These are phyloP conservation scores for Hyphopichia khmerensis DNA, from an alignment of 1,139 yeast genomes.

Conservation along the genomic window DNA sequence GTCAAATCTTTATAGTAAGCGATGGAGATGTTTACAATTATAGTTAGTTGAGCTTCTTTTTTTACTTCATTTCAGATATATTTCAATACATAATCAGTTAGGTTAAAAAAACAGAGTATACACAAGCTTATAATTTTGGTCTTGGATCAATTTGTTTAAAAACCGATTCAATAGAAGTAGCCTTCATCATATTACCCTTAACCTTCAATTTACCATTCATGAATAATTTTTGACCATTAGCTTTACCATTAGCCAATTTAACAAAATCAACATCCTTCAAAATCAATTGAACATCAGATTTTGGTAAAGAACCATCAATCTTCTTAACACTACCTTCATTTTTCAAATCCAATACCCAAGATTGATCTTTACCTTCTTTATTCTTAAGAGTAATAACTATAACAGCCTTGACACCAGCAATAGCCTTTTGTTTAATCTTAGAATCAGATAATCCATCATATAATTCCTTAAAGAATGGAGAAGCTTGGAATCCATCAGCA, in stretches of 20 bases:
- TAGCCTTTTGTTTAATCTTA: constrained; percentile 40
- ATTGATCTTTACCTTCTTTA: constrained; percentile 61
- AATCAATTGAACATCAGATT: constrained; percentile 66
- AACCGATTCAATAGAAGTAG: constrained; percentile 72
- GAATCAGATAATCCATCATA: constrained; percentile 41
- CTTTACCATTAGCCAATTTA: constrained; percentile 71
- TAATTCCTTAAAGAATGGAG: constrained; percentile 44
- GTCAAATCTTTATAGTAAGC: neutral
- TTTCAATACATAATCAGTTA: no score
- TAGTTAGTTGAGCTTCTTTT: no score
- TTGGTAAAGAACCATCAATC: constrained; percentile 45
- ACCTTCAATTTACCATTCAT: constrained; percentile 83
- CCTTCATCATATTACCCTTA: constrained; percentile 89
- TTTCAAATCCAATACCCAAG: constrained; percentile 75
- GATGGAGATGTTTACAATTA: neutral
- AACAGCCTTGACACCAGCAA: constrained; percentile 56
- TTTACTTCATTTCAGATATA: no score
- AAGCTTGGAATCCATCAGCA: constrained; percentile 51
- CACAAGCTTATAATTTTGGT: constrained; percentile 38
- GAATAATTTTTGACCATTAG: constrained; percentile 81
- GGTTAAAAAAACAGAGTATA: neutral
- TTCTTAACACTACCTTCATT: constrained; percentile 55
- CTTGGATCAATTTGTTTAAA: constrained; percentile 65
- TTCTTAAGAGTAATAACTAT: constrained; percentile 70
- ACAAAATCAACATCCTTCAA: constrained; percentile 66